phyloP scores from a whole-genome alignment of 2,329 filamentous ascomycete species.

The Arthrocladium fulminans region DNA sequence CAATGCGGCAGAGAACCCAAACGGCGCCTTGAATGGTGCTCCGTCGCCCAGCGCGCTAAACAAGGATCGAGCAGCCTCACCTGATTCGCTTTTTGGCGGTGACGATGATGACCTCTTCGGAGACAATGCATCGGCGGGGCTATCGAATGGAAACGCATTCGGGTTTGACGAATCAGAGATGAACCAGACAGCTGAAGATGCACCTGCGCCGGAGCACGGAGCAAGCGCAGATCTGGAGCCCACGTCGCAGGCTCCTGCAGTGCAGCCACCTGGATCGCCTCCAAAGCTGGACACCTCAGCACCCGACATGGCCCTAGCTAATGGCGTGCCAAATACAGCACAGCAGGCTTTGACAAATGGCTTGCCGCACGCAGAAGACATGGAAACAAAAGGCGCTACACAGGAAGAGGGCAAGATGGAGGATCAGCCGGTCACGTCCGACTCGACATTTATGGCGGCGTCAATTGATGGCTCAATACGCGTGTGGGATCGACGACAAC shows the following conservation, averaged over 20 bases:
- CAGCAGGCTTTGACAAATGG: conserved; percentile 31
- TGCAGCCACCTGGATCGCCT: conserved; percentile 7
- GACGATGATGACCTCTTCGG: conserved; percentile 77
- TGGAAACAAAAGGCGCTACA: conserved; percentile 24
- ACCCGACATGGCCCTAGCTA: conserved; percentile 13
- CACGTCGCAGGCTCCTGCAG: not conserved
- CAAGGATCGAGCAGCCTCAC: conserved; percentile 55
- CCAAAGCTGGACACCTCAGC: conserved; percentile 10
- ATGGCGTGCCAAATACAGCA: conserved; percentile 16
- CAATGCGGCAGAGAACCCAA: conserved; percentile 52
- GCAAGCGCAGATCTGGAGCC: conserved; percentile 10
- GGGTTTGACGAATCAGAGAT: conserved; percentile 82
- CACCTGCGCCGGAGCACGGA: conserved; percentile 15
- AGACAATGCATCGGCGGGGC: conserved; percentile 55
- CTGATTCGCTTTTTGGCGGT: conserved; percentile 74
- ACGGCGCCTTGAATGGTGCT: conserved; percentile 31
- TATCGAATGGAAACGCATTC: conserved; percentile 49
- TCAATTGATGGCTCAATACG: conserved; percentile 42
- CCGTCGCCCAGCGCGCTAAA: conserved; percentile 31
- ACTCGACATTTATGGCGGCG: conserved; percentile 78
- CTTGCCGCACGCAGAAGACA: conserved; percentile 35
- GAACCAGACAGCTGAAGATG: conserved; percentile 51
- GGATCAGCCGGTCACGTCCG: conserved; percentile 44
- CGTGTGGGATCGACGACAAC: conserved; percentile 52
- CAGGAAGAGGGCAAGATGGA: conserved; percentile 36